Conservation (phyloP, 257 asterid genomes). For the Thymus mandschuricus region DNA sequence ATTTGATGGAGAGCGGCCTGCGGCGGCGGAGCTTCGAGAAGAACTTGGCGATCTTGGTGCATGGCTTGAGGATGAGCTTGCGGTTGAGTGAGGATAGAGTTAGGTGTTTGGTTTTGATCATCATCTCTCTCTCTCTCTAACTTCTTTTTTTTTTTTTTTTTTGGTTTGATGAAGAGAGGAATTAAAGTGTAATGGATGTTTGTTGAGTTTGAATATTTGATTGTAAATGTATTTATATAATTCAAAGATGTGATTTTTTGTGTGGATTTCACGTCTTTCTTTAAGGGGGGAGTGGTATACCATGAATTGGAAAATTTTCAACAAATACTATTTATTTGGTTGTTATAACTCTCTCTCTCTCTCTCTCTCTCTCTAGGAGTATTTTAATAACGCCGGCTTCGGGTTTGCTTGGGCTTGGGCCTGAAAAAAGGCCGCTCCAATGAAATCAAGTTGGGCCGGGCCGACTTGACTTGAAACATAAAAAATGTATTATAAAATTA, state of each 20-base stretch:
- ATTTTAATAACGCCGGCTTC: too few species aligned
- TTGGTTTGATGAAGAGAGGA: too few species aligned
- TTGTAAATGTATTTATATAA: too few species aligned
- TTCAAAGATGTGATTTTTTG: not conserved
- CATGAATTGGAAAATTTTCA: not conserved
- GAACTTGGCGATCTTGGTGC: constrained; percentile 48
- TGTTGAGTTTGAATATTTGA: not conserved
- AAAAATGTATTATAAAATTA: too few species aligned
- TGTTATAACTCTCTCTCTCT: constrained; percentile 24
- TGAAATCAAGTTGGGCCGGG: too few species aligned
- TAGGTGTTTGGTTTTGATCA: too few species aligned
- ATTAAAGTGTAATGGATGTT: not conserved
- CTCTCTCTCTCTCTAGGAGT: not conserved
- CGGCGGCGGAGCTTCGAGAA: constrained; percentile 49
- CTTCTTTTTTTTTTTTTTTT: not conserved
- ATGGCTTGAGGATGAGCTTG: constrained; percentile 53
- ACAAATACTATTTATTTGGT: constrained; percentile 10
- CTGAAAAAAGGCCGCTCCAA: too few species aligned
- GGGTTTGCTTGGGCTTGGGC: too few species aligned
- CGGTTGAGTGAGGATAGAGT: constrained; percentile 36
- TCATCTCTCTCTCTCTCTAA: constrained; percentile 5
- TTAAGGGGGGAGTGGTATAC: not conserved
- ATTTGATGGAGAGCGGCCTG: constrained; percentile 49
- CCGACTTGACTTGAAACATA: too few species aligned
- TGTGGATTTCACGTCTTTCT: constrained; percentile 4